Evolutionary conservation across 1,284 basidiomycete genomes (phyloP), one percentile per base, ranked within the genome.

Genomic region (Apiotrichum gamsii): DNA sequence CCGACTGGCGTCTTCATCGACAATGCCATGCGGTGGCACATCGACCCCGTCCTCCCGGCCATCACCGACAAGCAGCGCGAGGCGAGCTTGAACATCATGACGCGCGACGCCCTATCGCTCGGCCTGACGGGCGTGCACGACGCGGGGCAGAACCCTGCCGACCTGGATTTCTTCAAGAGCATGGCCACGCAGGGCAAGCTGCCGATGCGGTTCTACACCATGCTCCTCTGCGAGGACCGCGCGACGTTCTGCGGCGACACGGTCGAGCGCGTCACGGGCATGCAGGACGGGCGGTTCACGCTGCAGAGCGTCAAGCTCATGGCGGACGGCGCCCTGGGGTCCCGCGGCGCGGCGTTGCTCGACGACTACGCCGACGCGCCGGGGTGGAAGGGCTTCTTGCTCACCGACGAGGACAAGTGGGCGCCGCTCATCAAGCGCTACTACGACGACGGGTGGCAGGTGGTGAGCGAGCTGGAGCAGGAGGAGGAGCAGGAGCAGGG

Each of bases 71-170:
- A 70, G 8, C 78, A 83, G 55, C 77, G 83, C 63, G 63, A 75
- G 29, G 72, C 76, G 16, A 86, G 79, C 61, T 83, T 87, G 46
- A 72, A 80, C n/a, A 73, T 75, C 15, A 78, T 86, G 0, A 76
- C 84, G 41, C 69, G 72, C 28, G 82, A 87, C 58, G 87, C 84
- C 0, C 73, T 90, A 14, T 74, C 78, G 2, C 78, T 81, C 37
- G 90, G 90, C 4, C 68, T 95, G 40, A 90, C 86, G 0, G 83
- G 80, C 13, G 81, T 94, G 8, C 89, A 93, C 54, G 90, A 94
- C 62, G 90, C 90, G 0, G 77, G 74, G 14, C 76, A 82, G 0
- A 68, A 70, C 13, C 75, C 77, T 0, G 70, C 72, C 1, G 76
- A 78, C 36, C 78, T 89, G 15, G 69, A 74, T 3, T 86, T 90